These are phyloP conservation scores for Hagleromyces aurorensis DNA, from an alignment of 805 yeast species.

Conservation along the genomic window DNA sequence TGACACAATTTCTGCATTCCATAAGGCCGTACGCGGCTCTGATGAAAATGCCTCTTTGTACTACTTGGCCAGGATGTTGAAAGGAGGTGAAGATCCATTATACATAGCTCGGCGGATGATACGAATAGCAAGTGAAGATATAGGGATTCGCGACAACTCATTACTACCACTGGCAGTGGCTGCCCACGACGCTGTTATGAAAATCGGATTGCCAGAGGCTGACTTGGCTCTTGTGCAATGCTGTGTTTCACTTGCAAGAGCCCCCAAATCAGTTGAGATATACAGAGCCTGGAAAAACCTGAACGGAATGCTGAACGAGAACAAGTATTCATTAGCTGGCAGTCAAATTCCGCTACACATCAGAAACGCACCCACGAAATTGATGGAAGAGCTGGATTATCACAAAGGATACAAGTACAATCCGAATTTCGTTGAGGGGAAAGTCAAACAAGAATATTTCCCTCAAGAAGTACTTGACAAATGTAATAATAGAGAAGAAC, in stretches of 20 bases:
- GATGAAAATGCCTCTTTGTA: constrained; percentile 86
- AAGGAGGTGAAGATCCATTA: constrained; percentile 90
- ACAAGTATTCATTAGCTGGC: constrained; percentile 40
- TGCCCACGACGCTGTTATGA: constrained; percentile 78
- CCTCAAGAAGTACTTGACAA: constrained; percentile 46
- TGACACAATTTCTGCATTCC: constrained; percentile 93
- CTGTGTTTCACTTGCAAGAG: constrained; percentile 80
- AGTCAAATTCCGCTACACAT: constrained; percentile 65
- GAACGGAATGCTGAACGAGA: constrained; percentile 48
- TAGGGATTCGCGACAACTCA: constrained; percentile 77
- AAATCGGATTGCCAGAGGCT: constrained; percentile 92
- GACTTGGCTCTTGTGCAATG: constrained; percentile 86
- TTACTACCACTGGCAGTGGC: constrained; percentile 83
- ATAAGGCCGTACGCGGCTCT: constrained; percentile 84
- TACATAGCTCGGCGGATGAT: constrained; percentile 88
- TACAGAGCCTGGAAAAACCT: constrained; percentile 72
- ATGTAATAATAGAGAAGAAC: constrained; percentile 25
- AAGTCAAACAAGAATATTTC: constrained; percentile 64
- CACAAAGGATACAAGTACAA: constrained; percentile 82
- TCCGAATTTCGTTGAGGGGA: constrained; percentile 69
- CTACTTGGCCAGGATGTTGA: constrained; percentile 79
- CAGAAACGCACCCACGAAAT: constrained; percentile 87
- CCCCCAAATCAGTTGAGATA: constrained; percentile 78
- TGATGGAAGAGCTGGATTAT: constrained; percentile 87
- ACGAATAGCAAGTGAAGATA: constrained; percentile 90